Base-by-base conservation (phyloP, 192 early-diverging fungal species). In the Endogone sp. region DNA sequence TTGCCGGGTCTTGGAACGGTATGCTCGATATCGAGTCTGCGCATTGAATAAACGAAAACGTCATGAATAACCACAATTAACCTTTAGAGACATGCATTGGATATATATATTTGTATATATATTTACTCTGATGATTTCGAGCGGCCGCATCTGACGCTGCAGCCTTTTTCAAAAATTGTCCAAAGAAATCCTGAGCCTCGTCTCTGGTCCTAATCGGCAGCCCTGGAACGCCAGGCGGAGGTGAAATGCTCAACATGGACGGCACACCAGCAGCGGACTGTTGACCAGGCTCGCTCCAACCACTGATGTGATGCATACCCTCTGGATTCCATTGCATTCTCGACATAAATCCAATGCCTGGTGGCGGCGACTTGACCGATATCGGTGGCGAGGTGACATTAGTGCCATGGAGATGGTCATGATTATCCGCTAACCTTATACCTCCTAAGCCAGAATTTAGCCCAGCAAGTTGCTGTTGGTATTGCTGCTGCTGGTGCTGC, bases 1-100 rank as follows among this genome's bases (percentile, higher is more conserved):
- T 87, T 2, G 86, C 86, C 25, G 86, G 86, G 67, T 87, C 86
- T 62, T 84, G 82, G 72, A 87, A 84, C 20, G 79, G 71, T 49
- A 80, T 68, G n/a, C 67, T 30, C 24, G 66, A 26, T 55, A 64
- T 70, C 27, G 23, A 20, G 16, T 22, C 37, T 25, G 65, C n/a
- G n/a, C 29, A 60, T 67, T 49, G 29, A 9, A 56, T 13, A 68
- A 25, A 55, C 25, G 31, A 21, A 25, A 61, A 44, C 29, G 56
- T 56, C 37, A 61, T 54, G 29, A 25, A 29, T 62, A 59, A 56
- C 22, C n/a, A n/a, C n/a, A n/a, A 32, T 11, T 32, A 54, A 56
- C 11, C 32, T 60, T 56, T 57, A 62, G 13, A 29, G 62, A 25
- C 0, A n/a, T n/a, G n/a, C n/a, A n/a, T n/a, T n/a, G n/a, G n/a